Evolutionary conservation across 805 yeast genomes (phyloP).

Genomic region (Yarrowia yakushimensis): DNA sequence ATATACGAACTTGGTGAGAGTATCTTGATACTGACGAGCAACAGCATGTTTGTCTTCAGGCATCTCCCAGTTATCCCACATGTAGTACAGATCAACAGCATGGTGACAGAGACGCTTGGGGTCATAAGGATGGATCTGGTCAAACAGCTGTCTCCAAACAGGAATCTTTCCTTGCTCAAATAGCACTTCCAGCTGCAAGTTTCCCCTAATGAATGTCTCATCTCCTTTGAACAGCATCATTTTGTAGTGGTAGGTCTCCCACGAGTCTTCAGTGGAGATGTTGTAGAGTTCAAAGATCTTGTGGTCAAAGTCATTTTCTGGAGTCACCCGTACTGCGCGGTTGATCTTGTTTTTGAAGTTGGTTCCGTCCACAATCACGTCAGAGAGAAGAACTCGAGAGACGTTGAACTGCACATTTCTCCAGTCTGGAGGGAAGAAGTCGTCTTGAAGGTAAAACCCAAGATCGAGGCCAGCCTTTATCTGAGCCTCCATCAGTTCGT

Average conservation of each 20-base stretch:
- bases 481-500: background rate
- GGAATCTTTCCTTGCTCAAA: background rate
- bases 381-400: background rate
- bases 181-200: background rate
- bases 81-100: constrained; percentile 7
- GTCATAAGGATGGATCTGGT: constrained; percentile 3
- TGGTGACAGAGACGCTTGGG: background rate
- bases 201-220: background rate
- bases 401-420: background rate
- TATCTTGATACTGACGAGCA: background rate
- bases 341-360: constrained; percentile 10
- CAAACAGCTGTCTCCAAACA: background rate
- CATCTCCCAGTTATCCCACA: constrained; percentile 15
- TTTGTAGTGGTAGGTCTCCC: constrained; percentile 3
- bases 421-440: constrained; percentile 5
- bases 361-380: constrained; percentile 5
- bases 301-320: constrained; percentile 6
- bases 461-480: background rate
- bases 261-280: background rate
- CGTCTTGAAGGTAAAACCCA: background rate
- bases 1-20: background rate
- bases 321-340: background rate
- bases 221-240: constrained; percentile 17
- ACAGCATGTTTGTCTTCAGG: background rate
- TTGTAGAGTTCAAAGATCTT: background rate